Evolutionary conservation across 352 stramenopile genomes (phyloP), one percentile per base, ranked within the genome.

Genomic region (Pythium pectinolyticum): DNA sequence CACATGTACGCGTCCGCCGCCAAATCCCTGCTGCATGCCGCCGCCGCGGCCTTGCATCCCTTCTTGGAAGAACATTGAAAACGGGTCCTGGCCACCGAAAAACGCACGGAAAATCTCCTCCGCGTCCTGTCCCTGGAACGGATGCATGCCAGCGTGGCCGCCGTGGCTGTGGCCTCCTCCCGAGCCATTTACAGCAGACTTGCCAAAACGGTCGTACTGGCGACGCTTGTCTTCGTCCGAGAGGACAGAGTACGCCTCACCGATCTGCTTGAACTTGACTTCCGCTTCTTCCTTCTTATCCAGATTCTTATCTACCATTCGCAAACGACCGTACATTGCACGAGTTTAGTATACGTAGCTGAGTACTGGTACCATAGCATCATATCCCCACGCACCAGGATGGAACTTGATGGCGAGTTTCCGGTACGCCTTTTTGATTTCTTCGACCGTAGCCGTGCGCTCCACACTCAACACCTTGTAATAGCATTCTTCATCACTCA

Each of bases 151-250:
- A n/a, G n/a, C n/a, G n/a, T n/a, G n/a, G n/a, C n/a, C n/a, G 24
- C 66, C 71, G 39, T 49, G 53, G 22, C 61, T 56, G 9, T 66
- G 71, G 40, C 65, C 69, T 9, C 61, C 73, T n/a, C n/a, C n/a
- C 14, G 68, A 66, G 22, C 78, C 77, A 31, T 74, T 75, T 34
- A 93, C 66, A 10, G 67, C 84, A 32, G 71, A 80, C 75, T 97
- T 93, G 28, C 92, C 92, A 64, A 96, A 98, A 57, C 92, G 85
- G 57, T 98, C 92, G 67, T 98, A 98, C 31, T 91, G 80, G 50
- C 90, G 73, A 28, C 89, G 61, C 74, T 96, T 96, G 40, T 91
- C 77, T 61, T 80, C 78, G 69, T 98, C 92, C 24, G 88, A 96
- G 7, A 98, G 78, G 39, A 97, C 84, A 30, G 91, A 89, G 65